These are phyloP conservation scores for Cytospora leucostoma DNA, from an alignment of 2,329 filamentous ascomycete species.

Conservation along the genomic window DNA sequence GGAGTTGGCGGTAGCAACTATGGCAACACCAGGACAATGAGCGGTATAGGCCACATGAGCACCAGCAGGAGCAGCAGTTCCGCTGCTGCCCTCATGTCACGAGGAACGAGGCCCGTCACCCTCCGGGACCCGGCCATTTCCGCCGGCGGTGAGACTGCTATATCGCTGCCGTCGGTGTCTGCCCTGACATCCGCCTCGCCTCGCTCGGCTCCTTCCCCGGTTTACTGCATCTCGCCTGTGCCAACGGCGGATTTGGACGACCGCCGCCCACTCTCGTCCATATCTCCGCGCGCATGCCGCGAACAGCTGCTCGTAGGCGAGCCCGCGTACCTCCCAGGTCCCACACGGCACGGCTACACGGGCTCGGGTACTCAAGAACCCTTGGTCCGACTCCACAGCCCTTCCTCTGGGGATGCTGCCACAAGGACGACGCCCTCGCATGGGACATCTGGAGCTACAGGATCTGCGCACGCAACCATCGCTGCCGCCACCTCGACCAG, in stretches of 20 bases:
- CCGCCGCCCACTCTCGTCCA: not conserved
- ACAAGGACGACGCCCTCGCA: not conserved
- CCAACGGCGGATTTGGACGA: not conserved
- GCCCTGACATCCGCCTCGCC: not conserved
- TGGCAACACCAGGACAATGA: not conserved
- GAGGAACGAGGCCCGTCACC: not conserved
- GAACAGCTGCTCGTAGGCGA: constrained; percentile 28
- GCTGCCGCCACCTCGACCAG: not conserved
- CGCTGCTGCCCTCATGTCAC: not conserved
- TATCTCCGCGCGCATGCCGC: constrained; percentile 21
- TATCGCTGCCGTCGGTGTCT: not conserved
- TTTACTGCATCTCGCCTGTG: constrained; percentile 8
- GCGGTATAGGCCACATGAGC: not conserved
- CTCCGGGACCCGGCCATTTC: not conserved
- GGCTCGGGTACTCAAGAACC: constrained; percentile 33
- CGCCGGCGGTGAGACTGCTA: not conserved
- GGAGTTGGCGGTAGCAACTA: not conserved
- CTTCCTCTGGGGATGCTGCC: constrained; percentile 18
- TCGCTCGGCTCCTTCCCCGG: constrained; percentile 4
- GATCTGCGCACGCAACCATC: not conserved
- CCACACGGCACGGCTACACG: constrained; percentile 33
- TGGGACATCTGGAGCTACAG: not conserved
- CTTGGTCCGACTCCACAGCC: constrained; percentile 33
- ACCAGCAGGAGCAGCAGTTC: not conserved
- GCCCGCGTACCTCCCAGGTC: constrained; percentile 32